Evolutionary conservation across 371 early-diverging fungal species (phyloP).

Genomic region (Mucor plumbeus): DNA sequence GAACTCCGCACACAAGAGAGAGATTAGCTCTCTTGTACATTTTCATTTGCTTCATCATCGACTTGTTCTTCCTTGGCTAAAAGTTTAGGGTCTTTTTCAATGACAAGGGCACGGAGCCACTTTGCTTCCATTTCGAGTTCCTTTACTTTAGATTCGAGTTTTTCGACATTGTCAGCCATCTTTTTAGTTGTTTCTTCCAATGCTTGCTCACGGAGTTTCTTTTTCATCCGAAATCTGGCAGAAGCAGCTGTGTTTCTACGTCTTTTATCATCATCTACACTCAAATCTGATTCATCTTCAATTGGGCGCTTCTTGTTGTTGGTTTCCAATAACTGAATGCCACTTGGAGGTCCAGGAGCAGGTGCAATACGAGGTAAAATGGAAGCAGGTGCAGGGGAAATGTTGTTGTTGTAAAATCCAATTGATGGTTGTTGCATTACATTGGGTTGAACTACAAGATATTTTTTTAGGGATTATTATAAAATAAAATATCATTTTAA

Average conservation of each 20-base stretch:
- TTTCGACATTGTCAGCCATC: slow-evolving; percentile 72
- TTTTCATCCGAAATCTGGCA: slow-evolving; percentile 91
- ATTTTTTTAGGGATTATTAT: not conserved
- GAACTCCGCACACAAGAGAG: not conserved
- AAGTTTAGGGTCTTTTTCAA: slow-evolving; percentile 66
- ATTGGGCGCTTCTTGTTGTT: slow-evolving; percentile 10
- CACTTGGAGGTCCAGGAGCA: slow-evolving; percentile 15
- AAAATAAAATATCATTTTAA: not conserved
- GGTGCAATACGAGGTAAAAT: slow-evolving; percentile 30
- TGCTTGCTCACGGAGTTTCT: slow-evolving; percentile 82
- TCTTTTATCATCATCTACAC: slow-evolving; percentile 80
- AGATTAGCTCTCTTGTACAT: not conserved
- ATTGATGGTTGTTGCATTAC: not conserved
- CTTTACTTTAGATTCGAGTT: slow-evolving; percentile 68
- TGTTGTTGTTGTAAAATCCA: slow-evolving; percentile 2
- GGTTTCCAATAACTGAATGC: slow-evolving; percentile 13
- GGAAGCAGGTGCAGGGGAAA: not conserved
- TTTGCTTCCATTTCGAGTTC: slow-evolving; percentile 89
- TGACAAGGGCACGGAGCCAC: slow-evolving; percentile 84
- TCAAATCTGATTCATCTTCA: slow-evolving; percentile 11
- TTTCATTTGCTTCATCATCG: not conserved
- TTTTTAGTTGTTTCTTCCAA: slow-evolving; percentile 79
- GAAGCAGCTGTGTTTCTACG: slow-evolving; percentile 92
- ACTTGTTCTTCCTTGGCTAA: slow-evolving; percentile 8
- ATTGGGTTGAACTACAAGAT: slow-evolving; percentile 6